A percentile compares a stretch with the other conserved stretches of the same genome.
Evolutionary conservation across 2,329 filamentous ascomycete genomes (phyloP).

Genomic region (Fusarium veterinarium): DNA sequence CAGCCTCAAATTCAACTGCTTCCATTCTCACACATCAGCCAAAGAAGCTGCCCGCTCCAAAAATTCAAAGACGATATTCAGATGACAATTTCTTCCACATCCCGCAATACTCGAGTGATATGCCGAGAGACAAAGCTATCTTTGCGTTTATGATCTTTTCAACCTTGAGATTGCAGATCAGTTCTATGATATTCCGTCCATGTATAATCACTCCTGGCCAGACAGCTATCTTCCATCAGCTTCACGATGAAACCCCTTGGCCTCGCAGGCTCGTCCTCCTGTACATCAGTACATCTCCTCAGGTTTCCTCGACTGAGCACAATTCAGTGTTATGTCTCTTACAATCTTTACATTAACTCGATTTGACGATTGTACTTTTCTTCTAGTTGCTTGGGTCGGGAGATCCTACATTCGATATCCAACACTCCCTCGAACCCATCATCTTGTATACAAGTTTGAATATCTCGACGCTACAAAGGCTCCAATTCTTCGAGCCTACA

Average conservation of each 20-base stretch:
- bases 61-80: slow-evolving; percentile 18
- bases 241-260: neutral
- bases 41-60: neutral
- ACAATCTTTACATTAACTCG: rapidly evolving
- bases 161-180: rapidly evolving
- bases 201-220: neutral
- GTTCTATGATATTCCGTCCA: rapidly evolving
- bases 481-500: neutral
- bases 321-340: neutral
- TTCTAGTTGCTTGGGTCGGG: too few species aligned
- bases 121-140: neutral
- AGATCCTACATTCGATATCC: neutral
- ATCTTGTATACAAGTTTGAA: neutral
- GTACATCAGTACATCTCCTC: too few species aligned
- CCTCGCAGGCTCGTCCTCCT: neutral
- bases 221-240: neutral
- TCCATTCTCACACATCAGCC: neutral
- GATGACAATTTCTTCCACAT: neutral
- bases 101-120: neutral
- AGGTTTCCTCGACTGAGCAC: neutral
- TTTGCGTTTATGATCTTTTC: rapidly evolving
- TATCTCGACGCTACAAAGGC: neutral
- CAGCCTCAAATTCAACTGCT: rapidly evolving
- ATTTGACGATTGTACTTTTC: rapidly evolving
- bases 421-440: rapidly evolving